phyloP scores from a whole-genome alignment of 768 basidiomycete species.

The Pleurotus cornucopiae region DNA sequence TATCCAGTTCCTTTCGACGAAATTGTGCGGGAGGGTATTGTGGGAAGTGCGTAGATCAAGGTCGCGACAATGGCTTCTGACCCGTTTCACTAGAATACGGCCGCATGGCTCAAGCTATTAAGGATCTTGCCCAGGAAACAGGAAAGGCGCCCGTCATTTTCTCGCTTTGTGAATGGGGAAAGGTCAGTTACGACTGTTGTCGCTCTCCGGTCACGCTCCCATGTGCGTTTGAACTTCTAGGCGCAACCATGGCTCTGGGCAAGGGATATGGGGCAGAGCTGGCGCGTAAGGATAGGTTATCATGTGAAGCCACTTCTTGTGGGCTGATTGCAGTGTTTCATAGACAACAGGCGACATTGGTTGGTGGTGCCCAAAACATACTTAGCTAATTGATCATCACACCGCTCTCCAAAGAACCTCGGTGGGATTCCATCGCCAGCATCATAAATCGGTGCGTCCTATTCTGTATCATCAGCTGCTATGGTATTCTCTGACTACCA shows the following conservation, averaged over 20 bases:
- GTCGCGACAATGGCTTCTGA: neutral
- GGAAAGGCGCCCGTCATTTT: constrained; percentile 53
- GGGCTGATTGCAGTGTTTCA: constrained; percentile 1
- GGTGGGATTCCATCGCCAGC: constrained; percentile 49
- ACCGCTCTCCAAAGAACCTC: constrained; percentile 14
- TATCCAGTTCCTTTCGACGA: constrained; percentile 49
- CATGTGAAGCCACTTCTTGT: neutral
- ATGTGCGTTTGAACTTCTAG: constrained; percentile 21
- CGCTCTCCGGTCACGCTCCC: neutral
- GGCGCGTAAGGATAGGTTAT: constrained; percentile 44
- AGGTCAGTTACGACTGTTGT: constrained; percentile 31
- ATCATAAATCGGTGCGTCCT: constrained; percentile 55
- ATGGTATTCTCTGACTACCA: neutral
- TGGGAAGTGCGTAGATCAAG: constrained; percentile 39
- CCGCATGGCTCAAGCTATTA: constrained; percentile 58
- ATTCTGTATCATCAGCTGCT: neutral
- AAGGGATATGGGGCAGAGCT: constrained; percentile 50
- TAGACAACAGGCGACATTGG: constrained; percentile 39
- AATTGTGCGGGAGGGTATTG: constrained; percentile 49
- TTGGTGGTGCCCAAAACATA: neutral
- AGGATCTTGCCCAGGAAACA: constrained; percentile 38
- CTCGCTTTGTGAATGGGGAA: constrained; percentile 68
- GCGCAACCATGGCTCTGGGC: constrained; percentile 51
- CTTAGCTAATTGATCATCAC: neutral
- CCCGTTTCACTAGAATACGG: constrained; percentile 43